Conservation (phyloP, 495 filamentous ascomycete species). For the Lasiosphaeriaceae sp. region DNA sequence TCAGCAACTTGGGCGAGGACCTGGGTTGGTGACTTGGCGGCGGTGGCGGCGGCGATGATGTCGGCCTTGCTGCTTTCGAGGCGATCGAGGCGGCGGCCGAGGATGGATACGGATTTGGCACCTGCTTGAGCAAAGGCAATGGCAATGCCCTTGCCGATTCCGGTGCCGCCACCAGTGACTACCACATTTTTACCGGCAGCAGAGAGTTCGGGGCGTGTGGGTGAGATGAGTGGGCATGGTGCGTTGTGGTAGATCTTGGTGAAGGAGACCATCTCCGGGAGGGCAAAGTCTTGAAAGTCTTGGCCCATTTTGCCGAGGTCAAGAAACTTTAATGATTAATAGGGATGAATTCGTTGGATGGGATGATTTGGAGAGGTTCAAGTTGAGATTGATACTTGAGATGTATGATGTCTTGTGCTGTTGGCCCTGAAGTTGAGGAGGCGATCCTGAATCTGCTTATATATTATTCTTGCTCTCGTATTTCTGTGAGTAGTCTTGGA, state of each 20-base stretch:
- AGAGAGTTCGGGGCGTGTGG: constrained; percentile 34
- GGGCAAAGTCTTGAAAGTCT: not conserved
- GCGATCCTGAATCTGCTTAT: too few relatives aligned
- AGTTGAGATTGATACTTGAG: too few relatives aligned
- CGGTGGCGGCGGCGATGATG: constrained; percentile 7
- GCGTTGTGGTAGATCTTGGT: constrained; percentile 30
- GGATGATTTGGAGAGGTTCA: too few relatives aligned
- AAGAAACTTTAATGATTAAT: too few relatives aligned
- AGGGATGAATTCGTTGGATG: too few relatives aligned
- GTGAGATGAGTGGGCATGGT: constrained; percentile 40
- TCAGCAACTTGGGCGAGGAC: constrained; percentile 17
- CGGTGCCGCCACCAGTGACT: constrained; percentile 42
- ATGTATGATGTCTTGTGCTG: too few relatives aligned
- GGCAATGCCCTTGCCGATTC: constrained; percentile 31
- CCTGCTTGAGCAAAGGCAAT: constrained; percentile 31
- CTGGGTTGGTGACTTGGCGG: not conserved
- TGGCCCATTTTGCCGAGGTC: too few relatives aligned
- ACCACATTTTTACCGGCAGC: constrained; percentile 36
- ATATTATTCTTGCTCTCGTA: too few relatives aligned
- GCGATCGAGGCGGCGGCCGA: constrained; percentile 19
- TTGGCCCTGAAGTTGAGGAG: too few relatives aligned
- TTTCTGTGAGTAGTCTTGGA: too few relatives aligned
- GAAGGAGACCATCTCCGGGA: not conserved
- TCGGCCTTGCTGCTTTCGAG: constrained; percentile 1
- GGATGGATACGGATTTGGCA: constrained; percentile 16